Evolutionary conservation across 2,329 filamentous ascomycete species (phyloP).

Genomic region (Monilinia laxa): DNA sequence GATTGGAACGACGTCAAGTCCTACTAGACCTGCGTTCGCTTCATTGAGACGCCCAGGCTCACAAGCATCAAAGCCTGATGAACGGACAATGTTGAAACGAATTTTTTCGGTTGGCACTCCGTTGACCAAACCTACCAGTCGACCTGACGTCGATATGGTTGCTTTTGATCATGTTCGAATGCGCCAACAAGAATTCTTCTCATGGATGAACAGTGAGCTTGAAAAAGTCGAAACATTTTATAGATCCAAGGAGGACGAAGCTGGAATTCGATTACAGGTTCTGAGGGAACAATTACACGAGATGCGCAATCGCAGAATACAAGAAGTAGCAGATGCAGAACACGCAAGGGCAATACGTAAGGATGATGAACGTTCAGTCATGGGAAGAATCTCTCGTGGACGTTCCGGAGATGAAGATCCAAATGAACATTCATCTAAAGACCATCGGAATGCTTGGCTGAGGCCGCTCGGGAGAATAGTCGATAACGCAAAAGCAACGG

Average conservation of each 20-base stretch:
- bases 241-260: slow-evolving; percentile 81
- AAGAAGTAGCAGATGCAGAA: slow-evolving; percentile 55
- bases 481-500: slow-evolving; percentile 47
- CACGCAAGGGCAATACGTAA: slow-evolving; percentile 32
- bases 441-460: slow-evolving; percentile 46
- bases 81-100: slow-evolving; percentile 33
- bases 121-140: slow-evolving; percentile 44
- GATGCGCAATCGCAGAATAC: slow-evolving; percentile 80
- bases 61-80: slow-evolving; percentile 26
- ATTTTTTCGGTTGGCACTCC: slow-evolving; percentile 37
- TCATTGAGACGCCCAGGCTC: slow-evolving; percentile 29
- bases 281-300: slow-evolving; percentile 86
- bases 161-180: slow-evolving; percentile 65
- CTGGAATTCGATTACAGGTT: slow-evolving; percentile 66
- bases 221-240: slow-evolving; percentile 94
- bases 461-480: slow-evolving; percentile 47
- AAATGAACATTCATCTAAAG: slow-evolving; percentile 29
- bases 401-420: slow-evolving; percentile 29
- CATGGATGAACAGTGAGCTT: slow-evolving; percentile 79
- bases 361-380: slow-evolving; percentile 27
- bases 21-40: slow-evolving; percentile 34
- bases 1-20: slow-evolving; percentile 43
- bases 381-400: slow-evolving; percentile 27
- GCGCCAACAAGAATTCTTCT: slow-evolving; percentile 80
- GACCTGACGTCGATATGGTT: slow-evolving; percentile 52